Evolutionary conservation across 805 yeast genomes (phyloP).

Genomic region (Candida peoriensis): DNA sequence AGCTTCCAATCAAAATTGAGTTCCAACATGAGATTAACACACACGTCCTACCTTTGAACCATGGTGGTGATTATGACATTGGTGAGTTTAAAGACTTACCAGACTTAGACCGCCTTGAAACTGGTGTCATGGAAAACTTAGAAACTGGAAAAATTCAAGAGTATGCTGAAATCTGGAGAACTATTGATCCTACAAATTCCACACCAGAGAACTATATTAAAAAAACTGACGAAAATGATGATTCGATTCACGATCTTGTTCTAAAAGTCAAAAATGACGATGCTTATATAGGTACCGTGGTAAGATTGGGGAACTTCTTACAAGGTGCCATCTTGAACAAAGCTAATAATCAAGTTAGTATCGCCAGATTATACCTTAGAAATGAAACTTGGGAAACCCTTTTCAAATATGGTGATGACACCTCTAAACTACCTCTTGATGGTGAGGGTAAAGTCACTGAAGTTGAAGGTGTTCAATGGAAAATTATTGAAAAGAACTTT

Average conservation of each 20-base stretch:
- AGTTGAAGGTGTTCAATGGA: constrained; percentile 15
- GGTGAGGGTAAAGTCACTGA: constrained; percentile 8
- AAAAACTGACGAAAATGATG: constrained; percentile 27
- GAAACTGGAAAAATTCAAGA: constrained; percentile 36
- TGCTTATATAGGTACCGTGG: constrained; percentile 38
- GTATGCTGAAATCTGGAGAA: constrained; percentile 52
- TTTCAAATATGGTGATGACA: constrained; percentile 17
- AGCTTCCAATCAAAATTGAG: constrained; percentile 13
- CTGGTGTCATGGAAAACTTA: constrained; percentile 46
- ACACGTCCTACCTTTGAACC: constrained; percentile 14
- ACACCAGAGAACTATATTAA: constrained; percentile 24
- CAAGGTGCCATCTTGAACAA: constrained; percentile 39
- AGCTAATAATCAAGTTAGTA: constrained; percentile 18
- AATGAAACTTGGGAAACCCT: constrained; percentile 12
- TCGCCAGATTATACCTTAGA: constrained; percentile 13
- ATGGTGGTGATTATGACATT: constrained; percentile 20
- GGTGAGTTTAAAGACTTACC: constrained; percentile 40
- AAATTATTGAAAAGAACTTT: constrained; percentile 4
- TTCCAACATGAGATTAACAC: constrained; percentile 23
- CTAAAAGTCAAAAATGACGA: constrained; percentile 17
- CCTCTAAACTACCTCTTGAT: constrained; percentile 15
- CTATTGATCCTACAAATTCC: constrained; percentile 35
- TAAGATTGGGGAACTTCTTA: constrained; percentile 45
- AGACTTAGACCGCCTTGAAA: constrained; percentile 41
- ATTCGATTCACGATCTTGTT: constrained; percentile 21